Evolutionary conservation across 306 rosid species (phyloP).

Genomic region (Myrica gale): DNA sequence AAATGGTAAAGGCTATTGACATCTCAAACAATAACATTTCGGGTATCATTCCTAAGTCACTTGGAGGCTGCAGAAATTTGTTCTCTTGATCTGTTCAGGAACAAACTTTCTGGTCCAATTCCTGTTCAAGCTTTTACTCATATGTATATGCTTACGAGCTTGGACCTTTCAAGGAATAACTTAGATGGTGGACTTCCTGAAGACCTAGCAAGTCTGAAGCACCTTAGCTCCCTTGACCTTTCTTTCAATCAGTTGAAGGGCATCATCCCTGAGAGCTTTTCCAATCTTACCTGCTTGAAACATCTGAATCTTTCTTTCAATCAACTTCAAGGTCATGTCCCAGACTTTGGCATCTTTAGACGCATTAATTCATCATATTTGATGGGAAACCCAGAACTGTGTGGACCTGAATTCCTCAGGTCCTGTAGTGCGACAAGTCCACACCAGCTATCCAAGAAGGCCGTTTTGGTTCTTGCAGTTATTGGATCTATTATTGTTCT

Average conservation of each 20-base stretch:
- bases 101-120: constrained; percentile 70
- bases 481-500: constrained; percentile 50
- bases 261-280: constrained; percentile 47
- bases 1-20: constrained; percentile 67
- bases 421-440: constrained; percentile 41
- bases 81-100: constrained; percentile 72
- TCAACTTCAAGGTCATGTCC: constrained; percentile 71
- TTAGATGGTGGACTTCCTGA: constrained; percentile 62
- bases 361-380: constrained; percentile 49
- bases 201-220: constrained; percentile 46
- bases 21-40: constrained; percentile 79
- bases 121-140: constrained; percentile 50
- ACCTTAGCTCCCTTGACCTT: constrained; percentile 66
- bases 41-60: constrained; percentile 57
- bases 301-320: constrained; percentile 75
- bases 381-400: constrained; percentile 65
- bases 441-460: constrained; percentile 52
- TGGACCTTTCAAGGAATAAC: constrained; percentile 72
- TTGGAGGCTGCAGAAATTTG: constrained; percentile 62
- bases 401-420: constrained; percentile 53
- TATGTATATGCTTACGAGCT: constrained; percentile 50
- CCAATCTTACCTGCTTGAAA: constrained; percentile 52
- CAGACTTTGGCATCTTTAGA: constrained; percentile 57
- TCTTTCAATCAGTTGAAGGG: constrained; percentile 75
- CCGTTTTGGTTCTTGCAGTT: constrained; percentile 32